phyloP scores from a whole-genome alignment of 2,329 filamentous ascomycete species.

The Trichoderma sp. region DNA sequence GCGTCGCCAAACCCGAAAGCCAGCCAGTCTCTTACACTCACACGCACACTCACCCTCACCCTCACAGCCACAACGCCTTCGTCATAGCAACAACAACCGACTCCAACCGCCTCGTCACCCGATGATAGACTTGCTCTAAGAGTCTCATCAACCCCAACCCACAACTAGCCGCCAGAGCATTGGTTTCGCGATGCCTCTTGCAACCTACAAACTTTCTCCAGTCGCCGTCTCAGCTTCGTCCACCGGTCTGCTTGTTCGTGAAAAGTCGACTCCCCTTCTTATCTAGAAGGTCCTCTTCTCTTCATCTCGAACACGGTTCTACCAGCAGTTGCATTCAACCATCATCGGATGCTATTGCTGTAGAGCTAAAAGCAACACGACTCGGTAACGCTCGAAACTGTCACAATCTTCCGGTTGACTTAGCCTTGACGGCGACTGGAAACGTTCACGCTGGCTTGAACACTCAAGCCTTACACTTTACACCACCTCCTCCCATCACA shows the following conservation, averaged over 20 bases:
- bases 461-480: background rate
- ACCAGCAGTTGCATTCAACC: constrained; percentile 29
- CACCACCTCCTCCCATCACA: background rate
- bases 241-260: constrained; percentile 60
- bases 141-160: constrained; percentile 18
- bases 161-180: constrained; percentile 32
- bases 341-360: constrained; percentile 41
- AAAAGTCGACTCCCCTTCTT: constrained; percentile 46
- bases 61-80: constrained; percentile 17
- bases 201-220: constrained; percentile 53
- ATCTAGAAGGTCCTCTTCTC: constrained; percentile 45
- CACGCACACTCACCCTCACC: background rate
- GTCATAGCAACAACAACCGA: constrained; percentile 17
- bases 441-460: constrained; percentile 36
- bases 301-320: constrained; percentile 43
- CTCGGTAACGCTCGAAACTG: constrained; percentile 35
- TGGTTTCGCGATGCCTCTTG: constrained; percentile 59
- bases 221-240: constrained; percentile 65
- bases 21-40: background rate
- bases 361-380: constrained; percentile 44
- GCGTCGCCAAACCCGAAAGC: constrained; percentile 17
- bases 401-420: constrained; percentile 48
- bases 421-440: constrained; percentile 58
- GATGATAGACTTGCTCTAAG: constrained; percentile 40
- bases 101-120: constrained; percentile 19